Percentiles rank a stretch among this genome's conserved stretches.
phyloP scores from a whole-genome alignment of 129 eudicot genomes.

The Arctium lappa region DNA sequence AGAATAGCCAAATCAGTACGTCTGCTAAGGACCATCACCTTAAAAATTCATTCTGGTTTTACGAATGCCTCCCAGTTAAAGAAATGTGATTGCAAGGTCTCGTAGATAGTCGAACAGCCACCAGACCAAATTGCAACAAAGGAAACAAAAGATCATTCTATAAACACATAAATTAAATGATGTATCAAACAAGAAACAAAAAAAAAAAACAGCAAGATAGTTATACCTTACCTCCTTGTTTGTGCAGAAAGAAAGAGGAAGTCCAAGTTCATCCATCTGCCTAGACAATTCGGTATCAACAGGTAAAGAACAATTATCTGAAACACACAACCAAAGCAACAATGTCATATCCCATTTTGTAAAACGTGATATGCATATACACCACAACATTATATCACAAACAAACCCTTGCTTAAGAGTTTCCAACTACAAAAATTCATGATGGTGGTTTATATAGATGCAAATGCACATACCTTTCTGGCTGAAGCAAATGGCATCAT shows the following conservation, averaged over 20 bases:
- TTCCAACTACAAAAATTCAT: background rate
- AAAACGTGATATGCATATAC: background rate
- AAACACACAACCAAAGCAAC: conserved; percentile 11
- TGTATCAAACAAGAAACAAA: background rate
- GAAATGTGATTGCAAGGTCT: conserved; percentile 29
- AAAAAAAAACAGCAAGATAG: conserved; percentile 6
- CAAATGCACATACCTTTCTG: conserved; percentile 5
- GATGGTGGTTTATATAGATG: background rate
- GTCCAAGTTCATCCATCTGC: conserved; percentile 75
- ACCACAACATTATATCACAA: background rate
- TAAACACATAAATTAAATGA: conserved; percentile 1
- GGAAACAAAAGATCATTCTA: conserved; percentile 28
- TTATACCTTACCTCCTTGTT: conserved; percentile 61
- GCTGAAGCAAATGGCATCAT: background rate
- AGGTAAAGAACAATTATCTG: conserved; percentile 26
- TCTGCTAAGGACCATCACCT: conserved; percentile 6
- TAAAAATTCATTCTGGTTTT: conserved; percentile 9
- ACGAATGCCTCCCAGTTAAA: conserved; percentile 30
- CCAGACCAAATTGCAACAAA: conserved; percentile 17
- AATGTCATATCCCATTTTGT: background rate
- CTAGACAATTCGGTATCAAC: conserved; percentile 50
- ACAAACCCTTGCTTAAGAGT: background rate
- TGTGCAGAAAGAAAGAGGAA: conserved; percentile 76
- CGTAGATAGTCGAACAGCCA: conserved; percentile 29
- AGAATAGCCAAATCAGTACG: background rate